phyloP scores from a whole-genome alignment of 2,329 filamentous ascomycete genomes.

The Pseudopyrenochaeta lycopersici region DNA sequence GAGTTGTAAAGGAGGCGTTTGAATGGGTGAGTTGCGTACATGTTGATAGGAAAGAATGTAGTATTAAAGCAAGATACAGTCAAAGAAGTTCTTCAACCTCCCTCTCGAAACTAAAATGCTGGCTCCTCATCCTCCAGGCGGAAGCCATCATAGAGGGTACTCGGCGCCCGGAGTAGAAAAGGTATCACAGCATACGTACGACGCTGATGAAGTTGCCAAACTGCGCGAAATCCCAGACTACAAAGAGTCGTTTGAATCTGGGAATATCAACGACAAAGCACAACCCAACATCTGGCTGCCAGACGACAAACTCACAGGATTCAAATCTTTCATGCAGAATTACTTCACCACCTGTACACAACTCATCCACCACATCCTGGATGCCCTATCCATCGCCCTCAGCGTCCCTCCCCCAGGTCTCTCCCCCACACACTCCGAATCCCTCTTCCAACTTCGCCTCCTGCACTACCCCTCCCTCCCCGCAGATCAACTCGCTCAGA shows the following conservation, averaged over 20 bases:
- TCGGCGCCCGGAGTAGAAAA: conserved; percentile 50
- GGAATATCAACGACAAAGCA: conserved; percentile 33
- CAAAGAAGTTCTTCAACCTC: conserved; percentile 50
- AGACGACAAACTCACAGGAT: conserved; percentile 50
- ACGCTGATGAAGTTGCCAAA: conserved; percentile 21
- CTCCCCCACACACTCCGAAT: conserved; percentile 30
- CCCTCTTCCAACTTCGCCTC: conserved; percentile 46
- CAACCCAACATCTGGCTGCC: conserved; percentile 55
- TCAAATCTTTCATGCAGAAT: conserved; percentile 38
- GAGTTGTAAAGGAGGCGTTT: conserved; percentile 40
- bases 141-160: conserved; percentile 52
- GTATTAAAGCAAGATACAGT: no score
- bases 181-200: conserved; percentile 42
- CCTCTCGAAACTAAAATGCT: conserved; percentile 46
- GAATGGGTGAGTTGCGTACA: conserved; percentile 37
- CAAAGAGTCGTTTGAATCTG: conserved; percentile 48
- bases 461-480: conserved; percentile 52
- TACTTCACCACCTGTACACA: conserved; percentile 33
- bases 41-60: no score
- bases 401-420: conserved; percentile 23
- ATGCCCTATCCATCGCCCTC: conserved; percentile 37
- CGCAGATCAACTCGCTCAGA: conserved; percentile 28
- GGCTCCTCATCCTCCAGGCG: conserved; percentile 51
- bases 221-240: conserved; percentile 37
- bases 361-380: conserved; percentile 37